Evolutionary conservation across 768 basidiomycete genomes (phyloP).

Genomic region (Tulasnella calospora): DNA sequence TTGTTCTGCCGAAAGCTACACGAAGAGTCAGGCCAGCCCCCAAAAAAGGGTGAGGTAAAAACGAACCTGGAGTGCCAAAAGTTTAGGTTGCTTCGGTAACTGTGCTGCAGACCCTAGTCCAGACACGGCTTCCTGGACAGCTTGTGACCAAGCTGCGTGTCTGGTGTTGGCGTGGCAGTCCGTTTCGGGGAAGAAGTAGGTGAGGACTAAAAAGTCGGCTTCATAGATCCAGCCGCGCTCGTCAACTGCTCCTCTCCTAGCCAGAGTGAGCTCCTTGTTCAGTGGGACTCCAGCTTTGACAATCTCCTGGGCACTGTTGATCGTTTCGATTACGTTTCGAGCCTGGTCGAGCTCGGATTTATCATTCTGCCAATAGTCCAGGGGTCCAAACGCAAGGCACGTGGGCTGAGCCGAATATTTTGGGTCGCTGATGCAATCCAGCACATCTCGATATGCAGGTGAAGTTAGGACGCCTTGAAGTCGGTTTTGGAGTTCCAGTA

Average conservation of each 20-base stretch:
- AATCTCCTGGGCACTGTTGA: slow-evolving; percentile 50
- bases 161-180: slow-evolving; percentile 61
- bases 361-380: slow-evolving; percentile 70
- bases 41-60: slow-evolving; percentile 15
- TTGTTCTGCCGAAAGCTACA: not conserved
- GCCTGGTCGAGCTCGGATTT: slow-evolving; percentile 51
- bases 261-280: slow-evolving; percentile 70
- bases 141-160: slow-evolving; percentile 59
- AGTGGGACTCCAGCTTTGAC: slow-evolving; percentile 61
- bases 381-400: slow-evolving; percentile 69
- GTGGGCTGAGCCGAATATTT: slow-evolving; percentile 42
- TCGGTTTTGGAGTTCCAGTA: slow-evolving; percentile 57
- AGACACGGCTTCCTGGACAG: slow-evolving; percentile 45
- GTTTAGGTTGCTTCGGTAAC: slow-evolving; percentile 41
- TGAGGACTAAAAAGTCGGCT: slow-evolving; percentile 68
- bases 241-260: slow-evolving; percentile 57
- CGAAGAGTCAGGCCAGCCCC: slow-evolving; percentile 10
- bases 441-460: slow-evolving; percentile 27
- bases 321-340: slow-evolving; percentile 51
- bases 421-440: slow-evolving; percentile 49
- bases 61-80: slow-evolving; percentile 47
- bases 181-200: slow-evolving; percentile 74
- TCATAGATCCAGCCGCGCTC: slow-evolving; percentile 50
- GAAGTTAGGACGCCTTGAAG: slow-evolving; percentile 43
- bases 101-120: slow-evolving; percentile 38